Conservation (phyloP, 2,329 filamentous ascomycete species). For the Colletotrichum musicola region DNA sequence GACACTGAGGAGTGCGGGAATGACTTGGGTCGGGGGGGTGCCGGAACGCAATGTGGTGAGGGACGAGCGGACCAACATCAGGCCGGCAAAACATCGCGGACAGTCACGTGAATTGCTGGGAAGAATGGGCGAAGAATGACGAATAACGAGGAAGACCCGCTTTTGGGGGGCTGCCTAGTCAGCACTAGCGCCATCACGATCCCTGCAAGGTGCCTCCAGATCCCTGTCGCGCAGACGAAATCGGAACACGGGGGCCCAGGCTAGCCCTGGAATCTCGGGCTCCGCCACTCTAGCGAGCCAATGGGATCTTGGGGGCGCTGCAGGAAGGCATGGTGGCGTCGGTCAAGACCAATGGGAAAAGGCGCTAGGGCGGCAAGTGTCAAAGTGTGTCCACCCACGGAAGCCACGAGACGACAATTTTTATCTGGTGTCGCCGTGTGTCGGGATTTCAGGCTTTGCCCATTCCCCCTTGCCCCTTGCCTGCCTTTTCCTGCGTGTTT, state of each 20-base stretch:
- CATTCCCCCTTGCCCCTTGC: too few species aligned
- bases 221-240: constrained; percentile 16
- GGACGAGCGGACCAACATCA: constrained; percentile 32
- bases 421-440: background rate
- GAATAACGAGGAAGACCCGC: background rate
- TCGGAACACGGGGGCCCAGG: constrained; percentile 30
- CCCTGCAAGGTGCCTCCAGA: background rate
- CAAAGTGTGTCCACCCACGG: constrained; percentile 21
- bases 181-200: constrained; percentile 14
- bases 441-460: background rate
- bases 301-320: background rate
- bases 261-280: constrained; percentile 15
- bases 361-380: constrained; percentile 17
- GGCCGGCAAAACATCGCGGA: constrained; percentile 35
- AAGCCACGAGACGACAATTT: constrained; percentile 37
- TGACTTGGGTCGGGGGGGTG: constrained; percentile 36
- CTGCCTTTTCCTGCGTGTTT: background rate
- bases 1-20: constrained; percentile 39
- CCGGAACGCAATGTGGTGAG: constrained; percentile 37
- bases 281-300: constrained; percentile 38
- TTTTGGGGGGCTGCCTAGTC: background rate
- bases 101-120: constrained; percentile 29
- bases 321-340: constrained; percentile 9
- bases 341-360: background rate
- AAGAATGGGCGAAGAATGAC: constrained; percentile 25